phyloP scores from a whole-genome alignment of 441 rosid genomes.

The Corymbia calophylla region DNA sequence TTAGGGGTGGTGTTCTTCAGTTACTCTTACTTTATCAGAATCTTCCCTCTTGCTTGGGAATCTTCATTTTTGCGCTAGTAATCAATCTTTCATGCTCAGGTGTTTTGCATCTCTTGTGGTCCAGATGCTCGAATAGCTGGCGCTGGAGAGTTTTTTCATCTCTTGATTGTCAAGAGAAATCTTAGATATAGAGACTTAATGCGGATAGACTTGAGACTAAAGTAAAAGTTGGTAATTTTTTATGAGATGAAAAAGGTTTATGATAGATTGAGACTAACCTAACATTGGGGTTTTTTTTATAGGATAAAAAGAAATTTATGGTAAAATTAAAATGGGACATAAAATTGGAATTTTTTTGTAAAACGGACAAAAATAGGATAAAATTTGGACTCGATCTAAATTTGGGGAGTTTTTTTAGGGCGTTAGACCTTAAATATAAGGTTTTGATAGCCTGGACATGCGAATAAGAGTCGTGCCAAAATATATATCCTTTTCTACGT shows the following conservation, averaged over 20 bases:
- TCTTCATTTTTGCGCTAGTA: not conserved
- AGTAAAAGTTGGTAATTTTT: not conserved
- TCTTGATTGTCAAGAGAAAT: no score
- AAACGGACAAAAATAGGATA: not conserved
- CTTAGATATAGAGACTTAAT: accelerated
- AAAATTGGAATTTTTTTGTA: no score
- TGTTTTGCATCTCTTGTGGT: not conserved
- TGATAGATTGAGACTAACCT: not conserved
- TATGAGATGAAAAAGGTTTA: not conserved
- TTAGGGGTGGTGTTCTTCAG: not conserved
- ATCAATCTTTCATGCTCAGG: not conserved
- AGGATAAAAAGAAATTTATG: not conserved
- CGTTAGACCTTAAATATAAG: not conserved
- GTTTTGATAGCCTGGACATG: not conserved
- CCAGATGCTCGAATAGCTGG: accelerated
- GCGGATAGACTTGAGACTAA: accelerated
- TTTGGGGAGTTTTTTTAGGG: not conserved
- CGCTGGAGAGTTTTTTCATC: not conserved
- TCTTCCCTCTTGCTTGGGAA: not conserved
- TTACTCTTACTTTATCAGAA: not conserved
- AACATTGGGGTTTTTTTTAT: no score
- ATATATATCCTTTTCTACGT: not conserved
- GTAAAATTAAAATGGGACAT: not conserved
- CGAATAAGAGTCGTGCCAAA: not conserved
- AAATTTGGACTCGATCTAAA: not conserved